A percentile compares a stretch with the other conserved stretches of the same genome.
Conservation (phyloP, 371 early-diverging fungal species). For the Cokeromyces recurvatus region DNA sequence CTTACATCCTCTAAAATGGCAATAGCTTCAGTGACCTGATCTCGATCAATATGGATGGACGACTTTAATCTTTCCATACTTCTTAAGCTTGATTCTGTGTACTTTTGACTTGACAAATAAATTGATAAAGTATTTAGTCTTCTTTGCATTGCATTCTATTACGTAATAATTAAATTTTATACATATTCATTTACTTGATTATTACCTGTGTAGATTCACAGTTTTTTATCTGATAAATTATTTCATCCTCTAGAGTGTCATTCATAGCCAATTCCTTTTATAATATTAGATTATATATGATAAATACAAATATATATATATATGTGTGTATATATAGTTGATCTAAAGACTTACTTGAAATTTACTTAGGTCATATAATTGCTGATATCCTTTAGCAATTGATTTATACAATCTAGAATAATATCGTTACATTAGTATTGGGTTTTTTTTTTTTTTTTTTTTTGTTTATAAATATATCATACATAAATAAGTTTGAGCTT, state of each 20-base stretch:
- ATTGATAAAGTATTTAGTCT: slow-evolving; percentile 23
- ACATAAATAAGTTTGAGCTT: slow-evolving; percentile 37
- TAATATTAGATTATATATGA: no score
- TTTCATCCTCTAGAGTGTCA: slow-evolving; percentile 31
- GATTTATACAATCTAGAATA: slow-evolving; percentile 23
- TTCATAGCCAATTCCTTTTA: slow-evolving; percentile 13
- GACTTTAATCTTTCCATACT: slow-evolving; percentile 38
- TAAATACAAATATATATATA: no score
- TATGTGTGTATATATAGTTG: no score
- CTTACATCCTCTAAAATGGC: slow-evolving; percentile 32
- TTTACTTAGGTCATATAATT: slow-evolving; percentile 21
- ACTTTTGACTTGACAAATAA: slow-evolving; percentile 27
- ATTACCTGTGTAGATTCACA: slow-evolving; percentile 30
- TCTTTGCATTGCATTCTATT: slow-evolving; percentile 28
- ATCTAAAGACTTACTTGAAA: slow-evolving; percentile 28
- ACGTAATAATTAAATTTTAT: no score
- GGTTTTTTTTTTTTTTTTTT: background rate
- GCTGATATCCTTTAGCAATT: slow-evolving; percentile 29
- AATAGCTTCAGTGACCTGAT: slow-evolving; percentile 35
- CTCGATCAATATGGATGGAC: slow-evolving; percentile 32
- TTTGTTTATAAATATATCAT: slow-evolving; percentile 4
- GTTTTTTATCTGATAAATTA: slow-evolving; percentile 29
- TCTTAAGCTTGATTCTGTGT: slow-evolving; percentile 31
- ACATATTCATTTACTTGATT: no score
- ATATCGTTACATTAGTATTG: no score